Evolutionary conservation across 305 asterid genomes (phyloP).

Genomic region (Fraxinus floribunda): DNA sequence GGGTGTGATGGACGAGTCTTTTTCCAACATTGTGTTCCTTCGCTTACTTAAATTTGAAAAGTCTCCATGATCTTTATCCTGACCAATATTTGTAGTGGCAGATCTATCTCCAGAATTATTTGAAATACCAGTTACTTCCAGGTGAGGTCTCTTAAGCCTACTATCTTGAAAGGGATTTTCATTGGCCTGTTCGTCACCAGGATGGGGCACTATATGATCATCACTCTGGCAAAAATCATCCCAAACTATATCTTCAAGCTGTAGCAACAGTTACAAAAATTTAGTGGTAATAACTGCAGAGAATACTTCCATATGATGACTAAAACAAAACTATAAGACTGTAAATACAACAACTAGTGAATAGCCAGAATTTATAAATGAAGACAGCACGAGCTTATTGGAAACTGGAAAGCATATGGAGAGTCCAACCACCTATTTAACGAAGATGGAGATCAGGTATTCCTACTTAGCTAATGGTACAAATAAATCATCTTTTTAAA

Average conservation of each 20-base stretch:
- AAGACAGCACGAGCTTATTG: slow-evolving; percentile 7
- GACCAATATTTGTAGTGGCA: slow-evolving; percentile 31
- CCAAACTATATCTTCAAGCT: slow-evolving; percentile 75
- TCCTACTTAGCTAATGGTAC: not conserved
- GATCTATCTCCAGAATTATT: slow-evolving; percentile 26
- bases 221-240: slow-evolving; percentile 60
- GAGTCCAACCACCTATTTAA: slow-evolving; percentile 1
- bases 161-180: slow-evolving; percentile 38
- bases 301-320: slow-evolving; percentile 40
- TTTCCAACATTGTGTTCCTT: slow-evolving; percentile 47
- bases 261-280: slow-evolving; percentile 52
- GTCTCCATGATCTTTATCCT: slow-evolving; percentile 30
- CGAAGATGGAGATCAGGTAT: not conserved
- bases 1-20: slow-evolving; percentile 36
- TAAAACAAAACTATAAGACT: slow-evolving; percentile 10
- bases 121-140: slow-evolving; percentile 33
- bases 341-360: slow-evolving; percentile 11
- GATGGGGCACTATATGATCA: slow-evolving; percentile 76
- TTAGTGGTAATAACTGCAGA: slow-evolving; percentile 52
- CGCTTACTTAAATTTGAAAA: slow-evolving; percentile 36
- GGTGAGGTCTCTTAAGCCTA: slow-evolving; percentile 41
- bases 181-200: slow-evolving; percentile 27
- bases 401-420: not conserved
- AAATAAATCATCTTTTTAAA: not conserved
- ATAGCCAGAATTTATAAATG: not conserved